phyloP scores from a whole-genome alignment of 306 rosid genomes.

The Lathyrus tuberosus region DNA sequence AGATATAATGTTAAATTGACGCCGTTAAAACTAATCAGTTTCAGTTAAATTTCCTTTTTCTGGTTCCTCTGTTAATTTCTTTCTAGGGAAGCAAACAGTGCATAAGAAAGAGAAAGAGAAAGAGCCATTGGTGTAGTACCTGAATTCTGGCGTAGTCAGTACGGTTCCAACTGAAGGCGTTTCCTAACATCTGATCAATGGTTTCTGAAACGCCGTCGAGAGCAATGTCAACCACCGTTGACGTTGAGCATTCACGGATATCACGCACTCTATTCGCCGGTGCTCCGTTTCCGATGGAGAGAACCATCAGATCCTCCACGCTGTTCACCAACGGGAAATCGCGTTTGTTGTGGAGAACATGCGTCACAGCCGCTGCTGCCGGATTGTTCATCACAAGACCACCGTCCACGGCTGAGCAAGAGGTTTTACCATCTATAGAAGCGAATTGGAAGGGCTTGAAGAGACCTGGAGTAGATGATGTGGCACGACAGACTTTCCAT shows the following conservation, averaged over 20 bases:
- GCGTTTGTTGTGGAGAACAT: slow-evolving; percentile 89
- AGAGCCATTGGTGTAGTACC: slow-evolving; percentile 46
- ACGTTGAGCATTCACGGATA: slow-evolving; percentile 57
- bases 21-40: not conserved
- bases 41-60: not conserved
- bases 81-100: slow-evolving; percentile 51
- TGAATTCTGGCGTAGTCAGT: slow-evolving; percentile 90
- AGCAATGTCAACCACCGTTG: slow-evolving; percentile 79
- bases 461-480: slow-evolving; percentile 73
- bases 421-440: slow-evolving; percentile 76
- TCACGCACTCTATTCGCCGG: slow-evolving; percentile 39
- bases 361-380: slow-evolving; percentile 85
- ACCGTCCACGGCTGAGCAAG: slow-evolving; percentile 87
- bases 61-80: slow-evolving; percentile 9
- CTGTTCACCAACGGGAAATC: slow-evolving; percentile 83
- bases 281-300: slow-evolving; percentile 80
- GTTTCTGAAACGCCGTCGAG: slow-evolving; percentile 93
- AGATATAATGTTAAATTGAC: not conserved
- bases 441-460: slow-evolving; percentile 70
- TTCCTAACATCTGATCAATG: slow-evolving; percentile 90
- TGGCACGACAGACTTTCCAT: slow-evolving; percentile 89
- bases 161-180: slow-evolving; percentile 96
- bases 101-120: not conserved
- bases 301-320: slow-evolving; percentile 76
- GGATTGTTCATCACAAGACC: slow-evolving; percentile 95